Base-by-base conservation (phyloP, 192 early-diverging fungal genomes). In the Dissophora ornata region DNA sequence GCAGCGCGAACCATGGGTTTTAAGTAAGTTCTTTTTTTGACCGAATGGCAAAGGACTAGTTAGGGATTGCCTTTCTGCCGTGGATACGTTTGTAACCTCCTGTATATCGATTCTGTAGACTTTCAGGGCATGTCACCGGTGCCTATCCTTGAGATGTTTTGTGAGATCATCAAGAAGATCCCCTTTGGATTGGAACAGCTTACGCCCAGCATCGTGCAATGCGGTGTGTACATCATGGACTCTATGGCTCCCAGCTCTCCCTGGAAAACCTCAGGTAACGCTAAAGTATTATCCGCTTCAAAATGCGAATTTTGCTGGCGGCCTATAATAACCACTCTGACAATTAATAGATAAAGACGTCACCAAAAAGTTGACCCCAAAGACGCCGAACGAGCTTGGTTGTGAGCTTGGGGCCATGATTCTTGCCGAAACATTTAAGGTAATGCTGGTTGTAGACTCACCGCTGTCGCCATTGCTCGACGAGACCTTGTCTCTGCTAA, bases 141-240 rank as follows among this genome's bases (percentile, higher is more conserved):
- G 12, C 52, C 41, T 25, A 54, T 58, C 33, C 28, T 46, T 12
- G 56, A 66, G 30, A 80, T 85, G 21, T 64, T 87, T 18, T 44
- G 68, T 25, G 52, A 80, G 21, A 71, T 87, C 42, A 82, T 82
- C 42, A 67, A 66, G n/a, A 83, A 81, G 21, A 79, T 85, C 0
- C 70, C 82, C 11, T 82, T 65, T 22, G 87, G 83, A 18, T 67
- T 84, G 79, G 87, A 88, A 58, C 85, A 88, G 48, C 79, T 84
- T 1, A 84, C 81, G 6, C 87, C 86, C 22, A 85, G 83, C 32
- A 59, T 86, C 21, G 81, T 83, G 24, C 82, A 84, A 47, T 64
- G 86, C 10, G 82, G 80, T 22, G 64, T 86, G 22, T 54, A 86
- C 28, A 63, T 85, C 1, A 82, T 88, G 57, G 86, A 88, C 47